phyloP scores from a whole-genome alignment of 2,329 filamentous ascomycete genomes.

The Amphichorda felina region DNA sequence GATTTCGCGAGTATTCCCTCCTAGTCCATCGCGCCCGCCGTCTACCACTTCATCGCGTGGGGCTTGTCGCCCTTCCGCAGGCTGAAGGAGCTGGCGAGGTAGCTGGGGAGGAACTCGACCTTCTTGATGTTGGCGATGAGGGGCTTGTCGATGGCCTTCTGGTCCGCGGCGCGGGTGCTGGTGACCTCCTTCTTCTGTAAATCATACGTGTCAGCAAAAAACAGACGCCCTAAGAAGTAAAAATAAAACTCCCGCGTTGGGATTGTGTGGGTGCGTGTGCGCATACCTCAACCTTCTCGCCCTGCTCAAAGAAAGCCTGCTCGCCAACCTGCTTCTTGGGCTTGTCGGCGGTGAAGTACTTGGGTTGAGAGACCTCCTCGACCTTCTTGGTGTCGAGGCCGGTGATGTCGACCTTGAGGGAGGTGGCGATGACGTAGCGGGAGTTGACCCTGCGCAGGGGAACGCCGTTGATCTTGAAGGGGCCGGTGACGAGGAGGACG shows the following conservation, averaged over 20 bases:
- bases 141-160: slow-evolving; percentile 97
- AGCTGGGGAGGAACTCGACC: slow-evolving; percentile 85
- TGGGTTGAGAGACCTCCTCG: slow-evolving; percentile 58
- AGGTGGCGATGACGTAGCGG: slow-evolving; percentile 88
- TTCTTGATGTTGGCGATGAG: slow-evolving; percentile 96
- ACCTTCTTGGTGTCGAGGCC: slow-evolving; percentile 89
- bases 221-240: neutral
- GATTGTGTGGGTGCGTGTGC: neutral
- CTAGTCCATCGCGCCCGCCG: slow-evolving; percentile 3
- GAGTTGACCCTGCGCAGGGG: slow-evolving; percentile 90
- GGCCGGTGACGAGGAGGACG: slow-evolving; percentile 96
- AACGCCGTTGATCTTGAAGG: slow-evolving; percentile 99
- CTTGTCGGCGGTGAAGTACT: slow-evolving; percentile 98
- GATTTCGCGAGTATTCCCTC: slow-evolving; percentile 1
- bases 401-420: slow-evolving; percentile 70
- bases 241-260: neutral
- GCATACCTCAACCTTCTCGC: slow-evolving; percentile 92
- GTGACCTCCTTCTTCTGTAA: slow-evolving; percentile 90
- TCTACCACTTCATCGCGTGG: slow-evolving; percentile 99
- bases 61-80: slow-evolving; percentile 98
- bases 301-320: slow-evolving; percentile 99
- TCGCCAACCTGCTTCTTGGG: slow-evolving; percentile 88
- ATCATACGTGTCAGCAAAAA: slow-evolving; percentile 21
- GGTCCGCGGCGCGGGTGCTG: slow-evolving; percentile 86
- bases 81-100: slow-evolving; percentile 94